Evolutionary conservation across 805 yeast genomes (phyloP), one percentile per base, ranked within the genome.

Genomic region (Candida endomychidarum): DNA sequence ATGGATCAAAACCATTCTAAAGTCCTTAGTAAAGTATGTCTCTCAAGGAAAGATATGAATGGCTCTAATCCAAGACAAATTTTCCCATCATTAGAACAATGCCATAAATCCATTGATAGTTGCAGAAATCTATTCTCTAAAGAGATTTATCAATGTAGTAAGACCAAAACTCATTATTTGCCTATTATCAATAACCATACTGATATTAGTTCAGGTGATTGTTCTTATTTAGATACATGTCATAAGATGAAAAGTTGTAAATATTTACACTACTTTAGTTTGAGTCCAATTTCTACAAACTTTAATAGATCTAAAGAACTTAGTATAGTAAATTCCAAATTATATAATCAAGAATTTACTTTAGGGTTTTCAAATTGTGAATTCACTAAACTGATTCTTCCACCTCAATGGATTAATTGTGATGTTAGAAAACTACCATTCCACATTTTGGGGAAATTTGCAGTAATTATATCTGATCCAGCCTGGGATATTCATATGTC

Each of bases 401-500:
- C 90, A 1, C 68, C 89, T 1, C 97, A 89, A 62, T 86, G 95
- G 93, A 86, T 90, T 45, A 77, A 78, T 41, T 87, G 96, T 58
- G 96, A 90, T 61, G 81, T 90, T 14, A 70, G 88, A 23, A 69
- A 75, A 36, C 70, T 90, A 41, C 89, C 91, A 49, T 80, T 91
- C 52, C 63, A 58, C 16, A 63, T 77, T 5, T 61, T 90, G 41
- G 96, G 97, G 2, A 80, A 83, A 62, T 86, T 86, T 64, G 89
- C 75, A 27, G 88, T 82, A 2, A 80, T 90, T 9, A 77, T 91
- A 40, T 91, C 96, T 0, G 98, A 90, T 59, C 96, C 96, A 3
- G 93, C 96, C 6, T 90, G 98, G 98, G 90, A 88, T 48, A 90
- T 90, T 47, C 96, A 90, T 63, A 89, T 86, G 90, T 83, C 85